Base-by-base conservation (phyloP, 768 basidiomycete genomes). In the Leccinum ochraceum region DNA sequence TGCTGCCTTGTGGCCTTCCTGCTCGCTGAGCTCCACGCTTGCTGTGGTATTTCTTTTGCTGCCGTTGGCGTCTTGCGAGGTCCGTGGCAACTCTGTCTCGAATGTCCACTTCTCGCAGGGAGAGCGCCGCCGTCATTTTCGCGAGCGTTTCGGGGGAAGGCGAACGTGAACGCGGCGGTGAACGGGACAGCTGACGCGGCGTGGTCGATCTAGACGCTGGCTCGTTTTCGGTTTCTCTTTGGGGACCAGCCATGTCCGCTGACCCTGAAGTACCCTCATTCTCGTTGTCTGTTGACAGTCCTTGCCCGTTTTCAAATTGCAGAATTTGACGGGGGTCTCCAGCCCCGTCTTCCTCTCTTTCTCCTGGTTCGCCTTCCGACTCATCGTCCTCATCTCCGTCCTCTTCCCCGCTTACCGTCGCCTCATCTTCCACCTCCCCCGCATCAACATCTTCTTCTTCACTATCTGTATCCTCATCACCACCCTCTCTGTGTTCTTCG, bases 1-100 rank as follows among this genome's bases (percentile, higher is more conserved):
- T 22, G 22, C 22, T 22, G 22, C 22, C 22, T 22, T 22, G 22
- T 24, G 86, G 78, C 42, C 91, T 79, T 26, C 90, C 90, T 30
- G 80, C 83, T 58, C 85, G 79, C 57, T 83, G 81, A 3, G 80
- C 80, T 7, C 82, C 80, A 62, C 86, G 83, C 74, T 88, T 91
- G 1, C 90, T 86, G 76, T 95, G 94, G 70, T 90, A 84, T 71
- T 91, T 92, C 59, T 83, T 81, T 68, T 89, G 82, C 66, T 90
- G 82, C 60, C 83, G 83, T 20, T 83, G 80, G 3, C 85, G 86
- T 68, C 84, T 87, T 3, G 79, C 74, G 20, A 92, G 75, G 65
- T 93, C 86, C 11, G 80, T 76, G 4, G 84, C 77, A 20, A 93
- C 89, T 53, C 82, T 84, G 24, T 81, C 78, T 61, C 82, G 83